These are phyloP conservation scores for Suillus luteus DNA, from an alignment of 768 basidiomycete species.

Conservation along the genomic window DNA sequence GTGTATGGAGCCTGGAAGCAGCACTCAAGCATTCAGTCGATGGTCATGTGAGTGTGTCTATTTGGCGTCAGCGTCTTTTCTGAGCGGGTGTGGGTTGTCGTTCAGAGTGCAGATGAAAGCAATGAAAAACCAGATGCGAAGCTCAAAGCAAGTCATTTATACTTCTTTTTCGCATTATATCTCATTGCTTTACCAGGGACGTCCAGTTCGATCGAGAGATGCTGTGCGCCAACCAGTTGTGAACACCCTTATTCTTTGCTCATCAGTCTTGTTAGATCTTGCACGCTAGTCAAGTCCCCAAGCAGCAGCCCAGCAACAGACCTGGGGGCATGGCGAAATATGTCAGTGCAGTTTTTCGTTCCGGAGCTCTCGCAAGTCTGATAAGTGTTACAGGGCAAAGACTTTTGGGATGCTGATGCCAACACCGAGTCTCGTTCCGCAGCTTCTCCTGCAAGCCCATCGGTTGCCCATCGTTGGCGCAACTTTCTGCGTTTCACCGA, in stretches of 20 bases:
- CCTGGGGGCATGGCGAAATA: not conserved
- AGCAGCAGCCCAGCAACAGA: not conserved
- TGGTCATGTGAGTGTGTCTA: not conserved
- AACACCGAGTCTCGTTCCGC: not conserved
- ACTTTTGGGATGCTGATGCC: not conserved
- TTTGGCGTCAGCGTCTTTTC: not conserved
- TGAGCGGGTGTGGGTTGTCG: not conserved
- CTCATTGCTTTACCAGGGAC: not conserved
- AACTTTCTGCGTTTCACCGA: not conserved
- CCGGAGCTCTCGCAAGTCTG: not conserved
- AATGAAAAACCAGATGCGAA: not conserved
- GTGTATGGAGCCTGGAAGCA: conserved; percentile 75
- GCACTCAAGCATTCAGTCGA: not conserved
- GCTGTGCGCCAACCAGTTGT: not conserved
- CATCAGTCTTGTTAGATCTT: not conserved
- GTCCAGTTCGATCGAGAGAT: not conserved
- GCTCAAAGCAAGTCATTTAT: not conserved
- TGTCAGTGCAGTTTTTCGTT: not conserved
- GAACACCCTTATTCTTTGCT: not conserved
- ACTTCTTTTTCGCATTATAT: not conserved
- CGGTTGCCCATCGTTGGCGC: not conserved
- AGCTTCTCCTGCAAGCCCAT: too few species aligned
- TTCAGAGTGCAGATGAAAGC: not conserved
- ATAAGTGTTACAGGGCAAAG: not conserved
- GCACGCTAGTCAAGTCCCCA: not conserved